Base-by-base conservation (phyloP, 2,329 filamentous ascomycete genomes). In the Botrytis pseudocinerea region DNA sequence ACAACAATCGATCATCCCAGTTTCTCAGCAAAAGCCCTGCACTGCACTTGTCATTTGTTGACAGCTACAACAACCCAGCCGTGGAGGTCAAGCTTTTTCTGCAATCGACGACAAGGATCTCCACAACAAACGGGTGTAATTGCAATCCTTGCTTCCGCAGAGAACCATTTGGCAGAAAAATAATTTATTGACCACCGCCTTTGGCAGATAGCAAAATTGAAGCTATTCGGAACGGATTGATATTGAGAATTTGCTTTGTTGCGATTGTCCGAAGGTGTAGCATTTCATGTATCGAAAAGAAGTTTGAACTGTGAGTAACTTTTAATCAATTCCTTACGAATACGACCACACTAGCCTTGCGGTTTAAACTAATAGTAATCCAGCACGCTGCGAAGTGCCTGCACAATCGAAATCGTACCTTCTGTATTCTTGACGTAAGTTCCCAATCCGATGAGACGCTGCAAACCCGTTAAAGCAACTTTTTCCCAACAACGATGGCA, bases 81-180 rank as follows among this genome's bases (percentile, higher is more conserved):
- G 64, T 68, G 35, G 35, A 28, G 60, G 66, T 69, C 70, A 72
- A 72, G 70, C 70, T 63, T 61, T 65, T 60, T 51, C 46, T 72
- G 63, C 70, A 72, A 68, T 72, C 46, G 46, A 60, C 63, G 54
- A 72, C 62, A 68, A 68, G 48, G 63, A 60, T 64, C 42, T 69
- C 35, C 25, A 69, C n/a, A 38, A 60, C 46, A 46, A 57, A 69
- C 70, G 51, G 70, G 70, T 40, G 62, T 69, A 68, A 68, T 68
- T 44, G 62, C 46, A 28, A 72, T 48, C 70, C 70, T 48, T 72
- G 63, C 63, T 72, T 61, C 70, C 70, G 62, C 63, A 60, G 42
- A 60, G 44, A 20, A 46, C 12, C 20, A 16, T 46, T 46, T 46
- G 51, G 57, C 68, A 60, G 51, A 60, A 70, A 42, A 35, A 20